phyloP scores from a whole-genome alignment of 2,329 filamentous ascomycete species.

The Thelonectria rubi region DNA sequence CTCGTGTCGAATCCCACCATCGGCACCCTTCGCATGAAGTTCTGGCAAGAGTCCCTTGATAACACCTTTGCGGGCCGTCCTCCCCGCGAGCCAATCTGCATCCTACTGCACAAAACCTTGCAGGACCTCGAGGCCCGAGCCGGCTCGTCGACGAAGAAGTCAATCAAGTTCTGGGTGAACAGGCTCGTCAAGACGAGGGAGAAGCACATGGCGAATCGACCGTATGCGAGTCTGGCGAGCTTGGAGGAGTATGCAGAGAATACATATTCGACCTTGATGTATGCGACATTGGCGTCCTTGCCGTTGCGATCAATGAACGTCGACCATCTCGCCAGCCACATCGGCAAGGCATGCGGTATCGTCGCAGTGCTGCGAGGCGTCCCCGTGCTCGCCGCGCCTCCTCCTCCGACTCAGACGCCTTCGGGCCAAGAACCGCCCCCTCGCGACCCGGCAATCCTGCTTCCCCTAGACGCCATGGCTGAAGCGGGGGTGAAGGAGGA shows the following conservation, averaged over 20 bases:
- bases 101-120: slow-evolving; percentile 80
- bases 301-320: slow-evolving; percentile 83
- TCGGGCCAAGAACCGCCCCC: slow-evolving; percentile 50
- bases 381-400: slow-evolving; percentile 82
- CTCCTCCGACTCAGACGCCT: slow-evolving; percentile 58
- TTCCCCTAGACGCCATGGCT: slow-evolving; percentile 91
- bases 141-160: slow-evolving; percentile 54
- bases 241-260: slow-evolving; percentile 93
- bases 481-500: slow-evolving; percentile 84
- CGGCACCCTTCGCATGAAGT: slow-evolving; percentile 89
- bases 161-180: slow-evolving; percentile 76
- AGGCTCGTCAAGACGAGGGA: slow-evolving; percentile 84
- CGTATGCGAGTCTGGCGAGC: slow-evolving; percentile 76
- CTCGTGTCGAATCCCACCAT: slow-evolving; percentile 88
- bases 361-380: slow-evolving; percentile 85
- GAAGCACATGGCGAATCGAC: slow-evolving; percentile 82
- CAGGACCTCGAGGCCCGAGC: slow-evolving; percentile 63
- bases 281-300: slow-evolving; percentile 82
- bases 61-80: slow-evolving; percentile 80
- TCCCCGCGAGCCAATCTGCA: slow-evolving; percentile 89
- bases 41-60: slow-evolving; percentile 88
- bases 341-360: slow-evolving; percentile 94
- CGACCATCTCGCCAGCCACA: slow-evolving; percentile 93
- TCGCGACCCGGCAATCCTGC: slow-evolving; percentile 67
- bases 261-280: slow-evolving; percentile 92